These are phyloP conservation scores for Calycina marina DNA, from an alignment of 2,329 filamentous ascomycete species.

Conservation along the genomic window DNA sequence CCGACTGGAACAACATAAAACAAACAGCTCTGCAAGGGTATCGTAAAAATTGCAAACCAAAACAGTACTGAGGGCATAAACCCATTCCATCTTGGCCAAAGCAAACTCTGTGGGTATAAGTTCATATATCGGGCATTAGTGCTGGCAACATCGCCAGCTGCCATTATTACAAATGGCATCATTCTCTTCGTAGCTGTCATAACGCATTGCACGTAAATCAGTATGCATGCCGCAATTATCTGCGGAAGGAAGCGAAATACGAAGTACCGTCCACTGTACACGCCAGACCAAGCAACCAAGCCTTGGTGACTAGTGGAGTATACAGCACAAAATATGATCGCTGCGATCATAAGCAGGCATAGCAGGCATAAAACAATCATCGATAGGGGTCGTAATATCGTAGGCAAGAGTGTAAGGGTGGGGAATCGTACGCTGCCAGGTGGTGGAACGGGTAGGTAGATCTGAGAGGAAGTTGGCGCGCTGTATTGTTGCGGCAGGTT, in stretches of 20 bases:
- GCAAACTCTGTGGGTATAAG: slow-evolving; percentile 43
- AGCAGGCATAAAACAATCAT: slow-evolving; percentile 45
- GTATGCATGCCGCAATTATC: slow-evolving; percentile 52
- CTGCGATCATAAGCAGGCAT: slow-evolving; percentile 56
- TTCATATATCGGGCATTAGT: slow-evolving; percentile 51
- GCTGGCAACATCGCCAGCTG: slow-evolving; percentile 44
- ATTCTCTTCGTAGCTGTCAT: slow-evolving; percentile 61
- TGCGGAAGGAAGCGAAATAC: slow-evolving; percentile 77
- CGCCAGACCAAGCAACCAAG: slow-evolving; percentile 51
- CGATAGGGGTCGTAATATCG: slow-evolving; percentile 51
- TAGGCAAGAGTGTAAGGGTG: slow-evolving; percentile 54
- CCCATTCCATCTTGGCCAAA: slow-evolving; percentile 56
- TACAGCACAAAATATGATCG: slow-evolving; percentile 56
- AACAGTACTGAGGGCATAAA: slow-evolving; percentile 51
- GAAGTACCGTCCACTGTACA: slow-evolving; percentile 67
- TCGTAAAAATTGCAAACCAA: slow-evolving; percentile 66
- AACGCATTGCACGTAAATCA: slow-evolving; percentile 66
- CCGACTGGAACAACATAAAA: slow-evolving; percentile 50
- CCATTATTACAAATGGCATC: slow-evolving; percentile 66
- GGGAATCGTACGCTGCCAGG: slow-evolving; percentile 30
- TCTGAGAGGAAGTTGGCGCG: slow-evolving; percentile 20
- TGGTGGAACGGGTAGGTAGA: slow-evolving; percentile 32
- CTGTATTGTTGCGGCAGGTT: not conserved
- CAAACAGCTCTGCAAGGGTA: slow-evolving; percentile 66
- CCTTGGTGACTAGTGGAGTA: slow-evolving; percentile 50